phyloP scores from a whole-genome alignment of 2,329 filamentous ascomycete species.

The Ascochyta rabiei region DNA sequence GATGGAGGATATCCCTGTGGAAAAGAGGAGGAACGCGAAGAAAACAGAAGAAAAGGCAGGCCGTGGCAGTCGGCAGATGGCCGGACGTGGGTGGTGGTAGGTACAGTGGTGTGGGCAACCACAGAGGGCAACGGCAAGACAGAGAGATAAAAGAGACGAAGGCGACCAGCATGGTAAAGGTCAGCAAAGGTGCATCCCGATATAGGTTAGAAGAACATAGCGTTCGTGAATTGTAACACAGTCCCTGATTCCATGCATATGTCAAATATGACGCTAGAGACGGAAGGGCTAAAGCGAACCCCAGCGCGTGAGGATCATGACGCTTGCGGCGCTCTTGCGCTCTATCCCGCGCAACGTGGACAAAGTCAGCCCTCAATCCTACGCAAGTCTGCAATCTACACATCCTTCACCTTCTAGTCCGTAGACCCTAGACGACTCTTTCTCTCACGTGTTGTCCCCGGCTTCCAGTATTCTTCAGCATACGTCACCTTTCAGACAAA shows the following conservation, averaged over 20 bases:
- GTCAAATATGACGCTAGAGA: neutral
- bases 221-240: neutral
- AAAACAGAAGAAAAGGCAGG: conserved; percentile 16
- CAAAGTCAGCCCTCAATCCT: conserved; percentile 4
- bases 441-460: neutral
- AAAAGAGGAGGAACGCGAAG: conserved; percentile 5
- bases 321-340: conserved; percentile 19
- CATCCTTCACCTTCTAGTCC: neutral
- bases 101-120: conserved; percentile 24
- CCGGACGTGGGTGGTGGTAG: conserved; percentile 16
- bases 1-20: conserved; percentile 15
- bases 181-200: neutral
- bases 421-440: neutral
- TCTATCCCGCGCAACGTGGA: conserved; percentile 20
- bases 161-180: neutral
- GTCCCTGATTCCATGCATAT: neutral
- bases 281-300: conserved; percentile 11
- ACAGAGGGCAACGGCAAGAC: neutral
- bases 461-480: neutral
- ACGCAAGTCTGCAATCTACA: neutral
- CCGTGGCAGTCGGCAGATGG: neutral
- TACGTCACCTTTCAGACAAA: conserved; percentile 9
- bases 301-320: conserved; percentile 16
- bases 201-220: conserved; percentile 7
- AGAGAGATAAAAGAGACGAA: neutral